These are phyloP conservation scores for Gracilaria domingensis DNA, from an alignment of 23 red algal genomes.

Conservation along the genomic window DNA sequence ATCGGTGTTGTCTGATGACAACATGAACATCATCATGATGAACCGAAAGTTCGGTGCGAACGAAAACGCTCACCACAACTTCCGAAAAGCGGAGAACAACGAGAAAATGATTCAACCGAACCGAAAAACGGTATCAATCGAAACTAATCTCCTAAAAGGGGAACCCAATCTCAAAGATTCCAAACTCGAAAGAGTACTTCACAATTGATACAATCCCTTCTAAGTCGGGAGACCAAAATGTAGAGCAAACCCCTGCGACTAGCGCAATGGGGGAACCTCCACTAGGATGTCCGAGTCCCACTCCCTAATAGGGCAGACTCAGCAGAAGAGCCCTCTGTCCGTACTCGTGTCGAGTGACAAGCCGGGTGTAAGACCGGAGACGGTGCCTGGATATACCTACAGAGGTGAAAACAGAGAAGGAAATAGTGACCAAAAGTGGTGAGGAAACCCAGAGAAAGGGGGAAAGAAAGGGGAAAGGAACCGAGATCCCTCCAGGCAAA, in stretches of 20 bases:
- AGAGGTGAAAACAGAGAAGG: too few species aligned
- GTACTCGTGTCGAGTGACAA: too few species aligned
- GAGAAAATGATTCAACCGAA: background rate
- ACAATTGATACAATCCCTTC: background rate
- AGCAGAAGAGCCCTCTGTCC: background rate
- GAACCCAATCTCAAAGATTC: background rate
- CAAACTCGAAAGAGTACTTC: background rate
- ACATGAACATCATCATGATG: background rate
- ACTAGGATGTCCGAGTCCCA: background rate
- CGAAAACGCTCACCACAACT: background rate
- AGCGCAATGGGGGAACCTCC: background rate
- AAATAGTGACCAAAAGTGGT: too few species aligned
- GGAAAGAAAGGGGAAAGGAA: too few species aligned
- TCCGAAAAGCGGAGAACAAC: background rate
- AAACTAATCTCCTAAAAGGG: background rate
- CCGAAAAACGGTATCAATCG: background rate
- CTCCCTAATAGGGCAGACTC: background rate
- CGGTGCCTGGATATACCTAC: too few species aligned
- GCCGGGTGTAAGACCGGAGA: too few species aligned
- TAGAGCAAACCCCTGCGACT: background rate
- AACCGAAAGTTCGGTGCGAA: background rate
- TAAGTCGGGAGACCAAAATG: conserved; percentile 18
- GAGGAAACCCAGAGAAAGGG: too few species aligned
- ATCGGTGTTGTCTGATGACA: background rate
- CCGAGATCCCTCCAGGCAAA: too few species aligned